phyloP scores from a whole-genome alignment of 2,329 filamentous ascomycete genomes.

The Colletotrichum eremochloae region DNA sequence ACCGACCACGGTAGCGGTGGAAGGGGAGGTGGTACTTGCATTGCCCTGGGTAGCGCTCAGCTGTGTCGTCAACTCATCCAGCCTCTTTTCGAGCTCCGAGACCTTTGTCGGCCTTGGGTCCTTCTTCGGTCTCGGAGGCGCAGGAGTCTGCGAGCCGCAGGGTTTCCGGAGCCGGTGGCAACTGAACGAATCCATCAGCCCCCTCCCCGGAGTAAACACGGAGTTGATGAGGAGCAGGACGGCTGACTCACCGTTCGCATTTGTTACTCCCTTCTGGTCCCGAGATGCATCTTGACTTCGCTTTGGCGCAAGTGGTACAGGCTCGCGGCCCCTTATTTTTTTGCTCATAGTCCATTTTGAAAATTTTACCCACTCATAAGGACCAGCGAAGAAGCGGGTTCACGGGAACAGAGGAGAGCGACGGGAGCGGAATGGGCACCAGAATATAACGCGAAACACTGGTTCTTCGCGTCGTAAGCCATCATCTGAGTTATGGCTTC shows the following conservation, averaged over 20 bases:
- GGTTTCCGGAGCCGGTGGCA: constrained; percentile 63
- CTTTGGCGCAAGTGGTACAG: constrained; percentile 64
- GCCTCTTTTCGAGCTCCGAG: constrained; percentile 63
- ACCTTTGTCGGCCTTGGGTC: constrained; percentile 62
- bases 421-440: background rate
- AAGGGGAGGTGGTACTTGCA: background rate
- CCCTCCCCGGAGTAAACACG: background rate
- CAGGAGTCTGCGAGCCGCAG: constrained; percentile 62
- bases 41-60: constrained; percentile 49
- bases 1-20: constrained; percentile 6
- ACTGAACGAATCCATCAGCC: constrained; percentile 47
- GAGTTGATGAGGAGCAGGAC: background rate
- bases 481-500: constrained; percentile 21
- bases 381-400: background rate
- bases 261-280: constrained; percentile 56
- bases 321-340: constrained; percentile 60
- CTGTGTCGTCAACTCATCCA: constrained; percentile 63
- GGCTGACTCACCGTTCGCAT: constrained; percentile 61
- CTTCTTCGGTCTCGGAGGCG: constrained; percentile 62
- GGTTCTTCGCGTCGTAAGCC: constrained; percentile 28
- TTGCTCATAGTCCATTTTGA: constrained; percentile 27
- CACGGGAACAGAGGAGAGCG: background rate
- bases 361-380: background rate
- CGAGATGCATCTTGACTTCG: constrained; percentile 64
- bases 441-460: background rate